Evolutionary conservation across 2,329 filamentous ascomycete genomes (phyloP).

Genomic region (Alternaria hordeiaustralica): DNA sequence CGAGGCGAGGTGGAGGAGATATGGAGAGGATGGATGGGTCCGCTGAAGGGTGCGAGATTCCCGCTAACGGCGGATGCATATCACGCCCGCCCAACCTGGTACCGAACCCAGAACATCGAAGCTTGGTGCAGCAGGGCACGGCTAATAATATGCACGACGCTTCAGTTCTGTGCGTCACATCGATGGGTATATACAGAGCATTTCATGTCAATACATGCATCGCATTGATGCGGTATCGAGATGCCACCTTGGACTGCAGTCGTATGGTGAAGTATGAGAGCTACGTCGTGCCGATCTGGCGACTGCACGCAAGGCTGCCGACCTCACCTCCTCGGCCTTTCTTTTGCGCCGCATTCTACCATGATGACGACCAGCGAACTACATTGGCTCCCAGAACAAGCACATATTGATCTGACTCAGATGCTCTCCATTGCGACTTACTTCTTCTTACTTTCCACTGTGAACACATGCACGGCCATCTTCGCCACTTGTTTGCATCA

Average conservation of each 20-base stretch:
- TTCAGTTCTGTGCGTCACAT: neutral
- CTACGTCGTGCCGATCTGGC: conserved; percentile 12
- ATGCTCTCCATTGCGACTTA: neutral
- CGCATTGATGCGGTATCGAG: neutral
- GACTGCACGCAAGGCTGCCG: conserved; percentile 5
- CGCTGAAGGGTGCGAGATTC: conserved; percentile 20
- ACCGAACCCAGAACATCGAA: conserved; percentile 14
- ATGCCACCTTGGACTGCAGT: neutral
- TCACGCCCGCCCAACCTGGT: conserved; percentile 15
- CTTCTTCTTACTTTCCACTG: neutral
- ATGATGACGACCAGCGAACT: neutral
- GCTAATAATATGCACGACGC: neutral
- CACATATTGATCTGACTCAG: neutral
- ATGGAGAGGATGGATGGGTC: conserved; percentile 22
- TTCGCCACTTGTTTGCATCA: neutral
- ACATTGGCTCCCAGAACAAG: neutral
- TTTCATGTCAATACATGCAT: neutral
- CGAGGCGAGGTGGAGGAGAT: conserved; percentile 19
- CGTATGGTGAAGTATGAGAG: conserved; percentile 3
- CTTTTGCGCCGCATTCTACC: neutral
- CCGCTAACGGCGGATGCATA: conserved; percentile 18
- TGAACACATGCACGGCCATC: neutral
- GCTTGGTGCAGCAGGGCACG: conserved; percentile 5
- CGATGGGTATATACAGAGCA: neutral
- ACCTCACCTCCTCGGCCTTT: conserved; percentile 5